Evolutionary conservation across 148 eudicot species (phyloP), one percentile per base, ranked within the genome.

Genomic region (Rhododendron simsii): DNA sequence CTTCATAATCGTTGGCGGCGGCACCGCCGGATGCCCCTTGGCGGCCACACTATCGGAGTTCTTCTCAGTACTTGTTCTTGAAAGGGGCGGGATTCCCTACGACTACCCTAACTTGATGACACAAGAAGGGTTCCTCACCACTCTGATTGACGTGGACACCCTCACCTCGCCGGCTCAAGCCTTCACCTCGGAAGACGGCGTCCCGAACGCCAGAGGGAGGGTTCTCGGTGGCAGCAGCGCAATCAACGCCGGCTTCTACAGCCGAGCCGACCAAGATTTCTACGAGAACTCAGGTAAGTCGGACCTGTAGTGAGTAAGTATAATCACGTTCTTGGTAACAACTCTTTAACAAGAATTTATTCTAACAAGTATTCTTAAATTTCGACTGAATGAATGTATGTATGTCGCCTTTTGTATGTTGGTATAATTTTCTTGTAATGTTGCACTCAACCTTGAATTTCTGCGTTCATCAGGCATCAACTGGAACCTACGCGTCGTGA

Each of bases 211-310:
- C 84, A 90, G 99, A n/a, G 99, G 99, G 11, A 89, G 99, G 4
- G 92, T 97, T 84, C 98, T 97, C 30, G 99, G 99, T 3, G 99
- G 99, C 21, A 95, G 99, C 86, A 97, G 99, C 78, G 94, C 93
- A 6, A 93, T 97, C 45, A 97, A 97, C 48, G 99, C 99, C 0
- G 98, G 98, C 18, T 95, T 97, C 78, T 96, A 96, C 87, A 92
- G 95, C 83, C 85, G 99, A 39, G 98, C 98, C 3, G 96, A 96
- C 77, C 86, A 41, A 21, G 95, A 93, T 0, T 96, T 96, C 53
- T 96, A 30, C 41, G 33, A 33, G 76, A 71, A 71, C 7, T 71
- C 76, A 30, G 33, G 74, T 67, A 55, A 18, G 45, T 41, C 45
- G 45, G 45, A 41, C 45, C 8, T 6, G 45, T 5, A 41, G 44